Percentiles rank a stretch among this genome's conserved stretches.
Evolutionary conservation across 2,329 filamentous ascomycete species (phyloP).

Genomic region (Monilinia aucupariae): DNA sequence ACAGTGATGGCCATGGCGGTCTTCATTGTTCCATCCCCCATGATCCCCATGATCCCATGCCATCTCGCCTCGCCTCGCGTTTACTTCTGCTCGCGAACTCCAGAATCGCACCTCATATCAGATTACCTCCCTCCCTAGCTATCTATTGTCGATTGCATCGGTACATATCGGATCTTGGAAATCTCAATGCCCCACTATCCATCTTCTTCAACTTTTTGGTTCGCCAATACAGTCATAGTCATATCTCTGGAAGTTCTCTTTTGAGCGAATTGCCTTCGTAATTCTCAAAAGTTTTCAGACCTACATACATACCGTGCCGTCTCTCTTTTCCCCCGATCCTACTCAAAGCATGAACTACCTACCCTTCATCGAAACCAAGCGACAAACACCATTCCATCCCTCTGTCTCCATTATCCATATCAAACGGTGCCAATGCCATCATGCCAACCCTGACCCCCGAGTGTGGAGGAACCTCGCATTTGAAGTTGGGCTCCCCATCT

Average conservation of each 20-base stretch:
- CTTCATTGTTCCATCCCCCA: background rate
- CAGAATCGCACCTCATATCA: background rate
- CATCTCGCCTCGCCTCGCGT: background rate
- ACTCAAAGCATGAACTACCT: background rate
- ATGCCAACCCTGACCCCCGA: conserved; percentile 2
- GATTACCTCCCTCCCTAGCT: background rate
- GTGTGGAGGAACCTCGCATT: conserved; percentile 11
- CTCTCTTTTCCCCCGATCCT: background rate
- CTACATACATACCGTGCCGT: background rate
- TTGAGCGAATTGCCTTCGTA: background rate
- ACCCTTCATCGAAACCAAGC: background rate
- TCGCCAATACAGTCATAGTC: background rate
- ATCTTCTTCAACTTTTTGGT: background rate
- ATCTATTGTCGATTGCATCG: conserved; percentile 1
- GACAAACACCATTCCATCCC: background rate
- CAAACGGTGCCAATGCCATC: conserved; percentile 4
- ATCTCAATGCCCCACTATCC: conserved; percentile 3
- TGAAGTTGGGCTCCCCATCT: conserved; percentile 11
- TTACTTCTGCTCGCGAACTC: background rate
- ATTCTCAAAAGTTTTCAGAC: background rate
- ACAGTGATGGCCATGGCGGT: conserved; percentile 2
- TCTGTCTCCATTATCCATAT: conserved; percentile 2
- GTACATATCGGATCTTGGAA: conserved; percentile 5
- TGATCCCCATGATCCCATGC: background rate
- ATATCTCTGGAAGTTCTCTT: background rate